Base-by-base conservation (phyloP, 257 asterid genomes). In the Gentiana straminea region DNA sequence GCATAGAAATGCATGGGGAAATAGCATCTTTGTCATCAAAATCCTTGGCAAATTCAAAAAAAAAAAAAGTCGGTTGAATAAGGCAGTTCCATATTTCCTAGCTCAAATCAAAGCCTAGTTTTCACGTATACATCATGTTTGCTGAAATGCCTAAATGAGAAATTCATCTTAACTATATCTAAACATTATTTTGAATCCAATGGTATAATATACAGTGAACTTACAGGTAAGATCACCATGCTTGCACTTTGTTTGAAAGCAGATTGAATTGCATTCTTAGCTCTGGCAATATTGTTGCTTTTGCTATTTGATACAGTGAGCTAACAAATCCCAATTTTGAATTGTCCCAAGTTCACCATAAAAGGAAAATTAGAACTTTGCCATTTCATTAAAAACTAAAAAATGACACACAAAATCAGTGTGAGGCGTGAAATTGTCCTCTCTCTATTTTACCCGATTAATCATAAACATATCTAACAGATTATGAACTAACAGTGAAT, bases 41-140 rank as follows among this genome's bases (percentile, higher is more conserved):
- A 51, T 63, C 65, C 54, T 75, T 75, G 1, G 79, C 68, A 54
- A 69, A 78, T 48, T 43, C 45, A 7, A 52, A 52, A n/a, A 66
- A 69, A 43, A 57, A 41, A 33, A 24, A 24, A 24, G 24, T 73
- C 70, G 37, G 56, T 34, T 13, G 79, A 69, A 57, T 52, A 60
- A 35, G 74, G 81, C 78, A 78, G 54, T 71, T 78, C 80, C 84
- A 78, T 76, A 78, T 74, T 63, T 74, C 80, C 77, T 77, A 59
- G 49, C 52, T 39, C 35, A 47, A 57, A 9, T 2, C 7, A 39
- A 7, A 9, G 15, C 24, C 3, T 33, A n/a, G 39, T 2, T 54
- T n/a, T 32, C 12, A 37, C 24, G 15, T 37, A 37, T 35, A 39
- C 24, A 39, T 55, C n/a, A 36, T 33, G 2, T 13, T n/a, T 41